These are phyloP conservation scores for Aspergillus ochraceus DNA, from an alignment of 2,329 filamentous ascomycete genomes.

Conservation along the genomic window DNA sequence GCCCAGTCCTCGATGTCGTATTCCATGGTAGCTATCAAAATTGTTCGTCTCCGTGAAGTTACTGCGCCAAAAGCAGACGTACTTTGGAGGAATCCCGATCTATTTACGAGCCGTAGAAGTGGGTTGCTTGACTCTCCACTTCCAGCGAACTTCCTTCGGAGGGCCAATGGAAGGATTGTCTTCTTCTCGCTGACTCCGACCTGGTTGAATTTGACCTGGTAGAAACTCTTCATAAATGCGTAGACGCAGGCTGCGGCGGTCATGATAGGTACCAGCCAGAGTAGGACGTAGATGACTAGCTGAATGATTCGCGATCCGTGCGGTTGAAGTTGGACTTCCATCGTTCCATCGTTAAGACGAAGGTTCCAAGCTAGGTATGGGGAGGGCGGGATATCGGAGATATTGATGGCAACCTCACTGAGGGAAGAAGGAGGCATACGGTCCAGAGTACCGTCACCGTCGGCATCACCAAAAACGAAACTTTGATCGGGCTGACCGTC, in stretches of 20 bases:
- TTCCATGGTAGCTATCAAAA: conserved; percentile 70
- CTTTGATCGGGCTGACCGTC: conserved; percentile 63
- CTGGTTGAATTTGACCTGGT: conserved; percentile 64
- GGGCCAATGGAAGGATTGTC: conserved; percentile 36
- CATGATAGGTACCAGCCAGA: conserved; percentile 55
- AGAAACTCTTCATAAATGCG: conserved; percentile 62
- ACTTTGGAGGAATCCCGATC: conserved; percentile 38
- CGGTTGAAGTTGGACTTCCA: conserved; percentile 54
- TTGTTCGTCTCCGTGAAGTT: conserved; percentile 49
- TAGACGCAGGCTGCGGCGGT: conserved; percentile 54
- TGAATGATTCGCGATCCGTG: conserved; percentile 56
- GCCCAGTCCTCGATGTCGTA: conserved; percentile 70
- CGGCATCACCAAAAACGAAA: conserved; percentile 61
- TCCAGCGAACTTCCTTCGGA: conserved; percentile 38
- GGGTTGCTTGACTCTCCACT: conserved; percentile 32
- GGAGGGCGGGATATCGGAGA: conserved; percentile 55
- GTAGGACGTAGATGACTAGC: conserved; percentile 55
- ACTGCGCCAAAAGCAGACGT: conserved; percentile 34
- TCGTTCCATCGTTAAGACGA: conserved; percentile 55
- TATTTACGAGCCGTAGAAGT: conserved; percentile 36
- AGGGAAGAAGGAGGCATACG: conserved; percentile 62
- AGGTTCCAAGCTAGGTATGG: conserved; percentile 59
- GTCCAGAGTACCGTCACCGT: conserved; percentile 61
- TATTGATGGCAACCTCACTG: conserved; percentile 57
- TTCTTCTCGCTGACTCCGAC: conserved; percentile 55